phyloP scores from a whole-genome alignment of 2,329 filamentous ascomycete species.

The Colletotrichum sp. region DNA sequence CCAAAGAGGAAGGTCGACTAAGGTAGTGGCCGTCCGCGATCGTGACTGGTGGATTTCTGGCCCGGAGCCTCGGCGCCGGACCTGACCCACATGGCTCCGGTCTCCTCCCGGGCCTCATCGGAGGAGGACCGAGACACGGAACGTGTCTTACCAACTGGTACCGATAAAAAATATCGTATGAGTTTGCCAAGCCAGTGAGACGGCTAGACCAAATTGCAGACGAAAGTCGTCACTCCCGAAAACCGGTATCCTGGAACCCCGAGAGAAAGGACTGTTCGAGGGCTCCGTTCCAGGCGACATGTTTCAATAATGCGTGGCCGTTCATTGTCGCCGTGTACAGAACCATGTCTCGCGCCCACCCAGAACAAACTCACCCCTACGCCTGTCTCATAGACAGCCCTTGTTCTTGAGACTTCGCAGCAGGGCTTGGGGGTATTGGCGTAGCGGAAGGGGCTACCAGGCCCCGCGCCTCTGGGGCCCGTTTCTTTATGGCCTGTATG shows the following conservation, averaged over 20 bases:
- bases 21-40: neutral
- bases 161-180: neutral
- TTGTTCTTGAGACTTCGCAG: neutral
- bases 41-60: neutral
- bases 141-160: neutral
- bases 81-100: neutral
- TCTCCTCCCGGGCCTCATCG: neutral
- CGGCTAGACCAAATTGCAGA: neutral
- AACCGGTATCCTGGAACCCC: neutral
- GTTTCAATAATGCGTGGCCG: neutral
- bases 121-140: neutral
- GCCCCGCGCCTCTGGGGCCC: neutral
- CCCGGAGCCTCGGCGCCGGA: neutral
- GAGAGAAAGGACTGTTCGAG: neutral
- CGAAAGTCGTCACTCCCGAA: neutral
- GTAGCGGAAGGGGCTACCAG: neutral
- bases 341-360: conserved; percentile 3
- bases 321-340: neutral
- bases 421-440: neutral
- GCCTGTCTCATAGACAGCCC: conserved; percentile 1
- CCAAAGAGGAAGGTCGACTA: conserved; percentile 6
- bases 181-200: neutral
- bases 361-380: neutral
- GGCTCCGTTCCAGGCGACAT: neutral
- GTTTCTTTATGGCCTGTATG: neutral